These are phyloP conservation scores for Solanum infundibuliforme DNA, from an alignment of 257 asterid species.

Conservation along the genomic window DNA sequence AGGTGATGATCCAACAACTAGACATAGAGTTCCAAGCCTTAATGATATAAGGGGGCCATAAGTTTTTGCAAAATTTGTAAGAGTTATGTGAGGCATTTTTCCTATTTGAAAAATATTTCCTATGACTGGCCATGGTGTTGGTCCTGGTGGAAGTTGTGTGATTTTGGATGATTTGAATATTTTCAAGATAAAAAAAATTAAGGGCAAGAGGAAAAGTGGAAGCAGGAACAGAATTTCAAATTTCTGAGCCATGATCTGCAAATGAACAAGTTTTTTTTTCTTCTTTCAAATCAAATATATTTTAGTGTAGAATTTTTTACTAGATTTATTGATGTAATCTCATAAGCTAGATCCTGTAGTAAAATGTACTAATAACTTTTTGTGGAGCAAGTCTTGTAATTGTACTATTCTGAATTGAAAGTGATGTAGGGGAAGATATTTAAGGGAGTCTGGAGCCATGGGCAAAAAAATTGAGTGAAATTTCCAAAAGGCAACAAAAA, in stretches of 20 bases:
- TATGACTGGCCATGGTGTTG: slow-evolving; percentile 39
- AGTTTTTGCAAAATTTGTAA: slow-evolving; percentile 15
- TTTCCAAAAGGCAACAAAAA: no score
- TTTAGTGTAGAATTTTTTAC: not conserved
- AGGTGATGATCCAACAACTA: slow-evolving; percentile 39
- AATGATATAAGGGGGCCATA: slow-evolving; percentile 36
- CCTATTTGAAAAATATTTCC: slow-evolving; percentile 20
- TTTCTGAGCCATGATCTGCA: not conserved
- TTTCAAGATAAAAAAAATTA: not conserved
- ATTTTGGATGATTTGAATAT: not conserved
- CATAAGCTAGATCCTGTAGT: not conserved
- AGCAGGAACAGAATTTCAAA: not conserved
- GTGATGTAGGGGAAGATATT: not conserved
- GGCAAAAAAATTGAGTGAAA: no score
- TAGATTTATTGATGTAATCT: not conserved
- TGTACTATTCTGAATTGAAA: not conserved
- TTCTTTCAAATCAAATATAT: not conserved
- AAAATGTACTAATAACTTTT: not conserved
- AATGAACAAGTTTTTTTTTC: not conserved
- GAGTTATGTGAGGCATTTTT: slow-evolving; percentile 10
- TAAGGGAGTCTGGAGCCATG: not conserved
- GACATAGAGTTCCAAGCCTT: slow-evolving; percentile 14
- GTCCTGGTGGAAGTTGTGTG: slow-evolving; percentile 43
- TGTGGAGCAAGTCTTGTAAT: not conserved
- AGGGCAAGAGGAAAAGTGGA: not conserved